Percentiles rank a stretch among this genome's conserved stretches.
Evolutionary conservation across 768 basidiomycete genomes (phyloP).

Genomic region (Lactifluus hygrophoroides): DNA sequence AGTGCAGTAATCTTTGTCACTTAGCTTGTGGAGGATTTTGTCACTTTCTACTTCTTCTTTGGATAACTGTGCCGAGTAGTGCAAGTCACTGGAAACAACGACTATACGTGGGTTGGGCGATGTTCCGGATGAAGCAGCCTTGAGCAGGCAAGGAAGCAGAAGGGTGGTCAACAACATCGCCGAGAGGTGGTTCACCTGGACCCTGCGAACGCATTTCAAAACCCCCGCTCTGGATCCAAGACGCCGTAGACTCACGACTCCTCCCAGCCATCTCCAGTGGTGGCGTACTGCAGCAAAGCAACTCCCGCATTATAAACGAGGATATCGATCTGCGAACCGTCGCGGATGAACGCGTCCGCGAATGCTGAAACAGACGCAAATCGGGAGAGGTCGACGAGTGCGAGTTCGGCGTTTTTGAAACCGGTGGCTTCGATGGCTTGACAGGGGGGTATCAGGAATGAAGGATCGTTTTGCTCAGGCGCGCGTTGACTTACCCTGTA

Average conservation of each 20-base stretch:
- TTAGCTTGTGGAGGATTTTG: slow-evolving; percentile 2
- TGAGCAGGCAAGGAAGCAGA: slow-evolving; percentile 14
- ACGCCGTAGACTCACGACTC: slow-evolving; percentile 17
- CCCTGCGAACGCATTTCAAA: slow-evolving; percentile 23
- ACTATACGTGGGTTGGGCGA: slow-evolving; percentile 14
- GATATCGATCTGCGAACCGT: slow-evolving; percentile 24
- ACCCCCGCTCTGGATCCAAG: not conserved
- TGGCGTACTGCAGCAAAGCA: slow-evolving; percentile 21
- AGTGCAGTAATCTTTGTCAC: slow-evolving; percentile 8
- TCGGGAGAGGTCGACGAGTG: slow-evolving; percentile 23
- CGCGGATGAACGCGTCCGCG: slow-evolving; percentile 20
- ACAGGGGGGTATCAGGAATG: not conserved
- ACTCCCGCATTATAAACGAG: slow-evolving; percentile 26
- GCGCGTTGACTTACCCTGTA: slow-evolving; percentile 2
- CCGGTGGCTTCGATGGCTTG: slow-evolving; percentile 17
- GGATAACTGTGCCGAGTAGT: not conserved
- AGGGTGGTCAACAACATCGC: slow-evolving; percentile 3
- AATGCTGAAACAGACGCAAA: slow-evolving; percentile 26
- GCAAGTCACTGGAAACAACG: slow-evolving; percentile 14
- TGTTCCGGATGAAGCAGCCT: slow-evolving; percentile 6
- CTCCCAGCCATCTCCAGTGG: slow-evolving; percentile 27
- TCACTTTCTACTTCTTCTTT: slow-evolving; percentile 2
- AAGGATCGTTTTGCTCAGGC: not conserved
- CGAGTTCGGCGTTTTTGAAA: slow-evolving; percentile 9
- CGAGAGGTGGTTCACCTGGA: slow-evolving; percentile 36